These are phyloP conservation scores for Xylaria flabelliformis DNA, from an alignment of 495 filamentous ascomycete species.

Conservation along the genomic window DNA sequence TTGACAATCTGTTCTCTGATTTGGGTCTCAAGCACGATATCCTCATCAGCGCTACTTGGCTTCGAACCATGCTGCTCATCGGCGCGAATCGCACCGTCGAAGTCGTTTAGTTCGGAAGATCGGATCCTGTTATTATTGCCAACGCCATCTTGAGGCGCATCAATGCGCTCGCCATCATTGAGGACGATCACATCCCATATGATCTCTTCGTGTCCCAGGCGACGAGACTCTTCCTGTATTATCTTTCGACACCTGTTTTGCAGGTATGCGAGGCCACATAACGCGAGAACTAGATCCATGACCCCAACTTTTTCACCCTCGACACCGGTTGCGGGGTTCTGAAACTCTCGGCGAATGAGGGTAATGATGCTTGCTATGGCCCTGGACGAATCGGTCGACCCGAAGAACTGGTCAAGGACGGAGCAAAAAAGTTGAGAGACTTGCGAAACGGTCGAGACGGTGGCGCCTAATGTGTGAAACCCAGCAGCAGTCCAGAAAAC, in stretches of 20 bases:
- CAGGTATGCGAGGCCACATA: constrained; percentile 73
- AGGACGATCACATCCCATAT: constrained; percentile 84
- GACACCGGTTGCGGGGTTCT: constrained; percentile 63
- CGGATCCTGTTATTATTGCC: constrained; percentile 30
- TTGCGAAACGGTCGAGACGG: constrained; percentile 64
- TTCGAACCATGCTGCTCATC: constrained; percentile 51
- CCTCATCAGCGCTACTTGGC: constrained; percentile 43
- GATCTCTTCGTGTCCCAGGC: constrained; percentile 63
- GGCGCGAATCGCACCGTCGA: constrained; percentile 53
- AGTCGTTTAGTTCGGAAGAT: constrained; percentile 27
- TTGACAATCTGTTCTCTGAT: constrained; percentile 55
- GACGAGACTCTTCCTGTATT: constrained; percentile 61
- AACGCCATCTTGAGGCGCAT: constrained; percentile 56
- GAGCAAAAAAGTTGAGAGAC: constrained; percentile 70
- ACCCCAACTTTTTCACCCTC: constrained; percentile 69
- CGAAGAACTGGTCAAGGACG: constrained; percentile 75
- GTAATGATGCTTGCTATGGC: constrained; percentile 82
- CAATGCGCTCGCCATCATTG: constrained; percentile 66
- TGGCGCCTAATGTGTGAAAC: constrained; percentile 72
- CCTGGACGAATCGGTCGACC: constrained; percentile 77
- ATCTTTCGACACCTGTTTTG: constrained; percentile 70
- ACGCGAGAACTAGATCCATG: constrained; percentile 68
- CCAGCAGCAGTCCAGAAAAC: constrained; percentile 72
- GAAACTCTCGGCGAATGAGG: constrained; percentile 73
- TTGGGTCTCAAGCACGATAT: constrained; percentile 47